Conservation (phyloP, 495 filamentous ascomycete species). For the Sabuloglossum arenarium region DNA sequence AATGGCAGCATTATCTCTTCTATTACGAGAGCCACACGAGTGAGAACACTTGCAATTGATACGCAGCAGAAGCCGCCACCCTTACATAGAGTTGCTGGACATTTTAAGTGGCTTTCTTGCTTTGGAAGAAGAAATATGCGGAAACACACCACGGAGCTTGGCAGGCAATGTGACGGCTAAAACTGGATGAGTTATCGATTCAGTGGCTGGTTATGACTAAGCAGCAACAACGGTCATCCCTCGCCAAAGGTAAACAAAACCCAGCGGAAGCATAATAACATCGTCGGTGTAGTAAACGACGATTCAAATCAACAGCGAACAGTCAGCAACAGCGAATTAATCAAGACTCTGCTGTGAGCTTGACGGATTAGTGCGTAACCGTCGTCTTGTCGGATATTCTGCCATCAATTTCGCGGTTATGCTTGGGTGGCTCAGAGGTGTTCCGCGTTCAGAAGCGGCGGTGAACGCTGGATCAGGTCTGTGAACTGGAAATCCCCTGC, state of each 20-base stretch:
- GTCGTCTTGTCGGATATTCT: neutral
- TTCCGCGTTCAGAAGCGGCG: constrained; percentile 4
- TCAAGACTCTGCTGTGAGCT: neutral
- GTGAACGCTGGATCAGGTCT: constrained; percentile 6
- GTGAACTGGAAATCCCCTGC: neutral
- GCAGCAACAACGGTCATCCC: neutral
- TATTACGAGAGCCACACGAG: neutral
- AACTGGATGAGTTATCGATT: neutral
- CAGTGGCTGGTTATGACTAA: neutral
- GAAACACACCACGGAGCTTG: neutral
- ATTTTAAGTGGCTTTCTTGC: neutral
- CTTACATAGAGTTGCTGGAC: constrained; percentile 10
- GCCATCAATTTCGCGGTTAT: constrained; percentile 7
- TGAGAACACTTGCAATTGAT: constrained; percentile 5
- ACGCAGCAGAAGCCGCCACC: constrained; percentile 21
- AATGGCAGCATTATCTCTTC: neutral
- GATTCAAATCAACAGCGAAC: constrained; percentile 12
- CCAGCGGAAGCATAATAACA: neutral
- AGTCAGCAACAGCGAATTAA: neutral
- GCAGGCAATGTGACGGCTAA: neutral
- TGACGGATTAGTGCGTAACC: neutral
- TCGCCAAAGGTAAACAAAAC: constrained; percentile 15
- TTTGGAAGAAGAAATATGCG: neutral
- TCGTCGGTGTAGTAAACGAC: neutral
- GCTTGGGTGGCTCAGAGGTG: constrained; percentile 21